Conservation (phyloP, 2,329 filamentous ascomycete genomes). For the Phoma sp. region DNA sequence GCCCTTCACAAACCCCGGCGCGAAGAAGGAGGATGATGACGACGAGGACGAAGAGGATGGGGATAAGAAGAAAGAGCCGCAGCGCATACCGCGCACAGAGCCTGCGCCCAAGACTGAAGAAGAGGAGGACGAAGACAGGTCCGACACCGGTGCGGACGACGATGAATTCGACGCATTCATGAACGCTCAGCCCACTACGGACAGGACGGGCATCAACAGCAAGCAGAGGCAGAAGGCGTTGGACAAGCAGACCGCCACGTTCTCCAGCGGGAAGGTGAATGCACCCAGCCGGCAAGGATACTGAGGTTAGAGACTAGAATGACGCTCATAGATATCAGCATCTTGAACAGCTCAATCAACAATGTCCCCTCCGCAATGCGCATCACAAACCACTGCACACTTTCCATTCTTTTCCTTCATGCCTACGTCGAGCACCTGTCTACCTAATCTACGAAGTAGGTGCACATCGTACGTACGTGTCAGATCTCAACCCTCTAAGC, state of each 20-base stretch:
- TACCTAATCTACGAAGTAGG: too few species aligned
- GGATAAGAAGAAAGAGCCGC: conserved; percentile 60
- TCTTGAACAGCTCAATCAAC: too few species aligned
- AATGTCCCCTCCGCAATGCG: too few species aligned
- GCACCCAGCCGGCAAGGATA: conserved; percentile 27
- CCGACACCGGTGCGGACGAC: conserved; percentile 67
- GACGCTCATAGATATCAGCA: too few species aligned
- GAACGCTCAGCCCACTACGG: conserved; percentile 85
- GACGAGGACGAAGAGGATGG: conserved; percentile 52
- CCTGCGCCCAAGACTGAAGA: conserved; percentile 42
- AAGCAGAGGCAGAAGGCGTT: conserved; percentile 60
- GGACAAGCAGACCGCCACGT: conserved; percentile 41
- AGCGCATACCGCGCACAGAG: conserved; percentile 67
- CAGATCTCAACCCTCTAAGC: too few species aligned
- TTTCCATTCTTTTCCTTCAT: too few species aligned
- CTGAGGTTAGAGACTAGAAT: not conserved
- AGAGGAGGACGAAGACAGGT: conserved; percentile 72
- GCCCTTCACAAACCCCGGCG: conserved; percentile 72
- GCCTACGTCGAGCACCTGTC: too few species aligned
- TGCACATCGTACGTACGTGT: too few species aligned
- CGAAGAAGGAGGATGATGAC: conserved; percentile 27
- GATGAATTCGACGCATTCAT: conserved; percentile 93
- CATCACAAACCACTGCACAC: too few species aligned
- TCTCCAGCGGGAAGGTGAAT: conserved; percentile 39
- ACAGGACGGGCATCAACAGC: conserved; percentile 75